Base-by-base conservation (phyloP, 1,139 yeast species). In the Waltiozyma sp. region DNA sequence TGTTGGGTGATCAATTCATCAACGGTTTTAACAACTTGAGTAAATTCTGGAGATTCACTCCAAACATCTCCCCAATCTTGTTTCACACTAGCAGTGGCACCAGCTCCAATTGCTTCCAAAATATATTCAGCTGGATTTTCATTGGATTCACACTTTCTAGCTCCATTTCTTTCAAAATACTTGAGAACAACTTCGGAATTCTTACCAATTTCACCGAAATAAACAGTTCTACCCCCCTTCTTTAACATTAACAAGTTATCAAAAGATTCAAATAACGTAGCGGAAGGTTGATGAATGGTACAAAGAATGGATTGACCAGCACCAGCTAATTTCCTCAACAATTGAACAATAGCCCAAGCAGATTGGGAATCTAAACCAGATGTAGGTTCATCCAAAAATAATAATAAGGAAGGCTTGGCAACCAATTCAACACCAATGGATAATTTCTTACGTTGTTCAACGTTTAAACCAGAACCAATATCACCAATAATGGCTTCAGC, bases 341-440 rank as follows among this genome's bases (percentile, higher is more conserved):
- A 76, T 34, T 70, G 69, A 40, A 87, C 60, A 39, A 86, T 82
- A 0, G 88, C 73, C 1, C 76, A 69, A 0, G 95, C 85, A 0
- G 56, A 51, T 61, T 83, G 91, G 8, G 96, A 80, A 61, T 91
- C 98, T 49, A 91, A 68, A 1, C 98, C 98, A 0, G 96, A 86
- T 1, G 98, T 91, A 28, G 95, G 95, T 57, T 86, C 95, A 64
- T 86, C 95, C 47, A 86, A 67, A 54, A 85, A 84, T 40, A 86
- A 61, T 42, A 86, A 62, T 38, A 86, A 77, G 0, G 89, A 76
- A 1, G 95, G 95, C 1, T 89, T 81, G 0, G 95, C 85, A 3
- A 86, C 94, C 47, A 86, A 66, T 57, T 86, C 95, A 64, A 94
- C 85, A 4, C 94, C 95, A 60, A 86, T 86, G 0, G 93, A 85